Evolutionary conservation across 352 stramenopile species (phyloP), one percentile per base, ranked within the genome.

Genomic region (Globisporangium abappressorium): DNA sequence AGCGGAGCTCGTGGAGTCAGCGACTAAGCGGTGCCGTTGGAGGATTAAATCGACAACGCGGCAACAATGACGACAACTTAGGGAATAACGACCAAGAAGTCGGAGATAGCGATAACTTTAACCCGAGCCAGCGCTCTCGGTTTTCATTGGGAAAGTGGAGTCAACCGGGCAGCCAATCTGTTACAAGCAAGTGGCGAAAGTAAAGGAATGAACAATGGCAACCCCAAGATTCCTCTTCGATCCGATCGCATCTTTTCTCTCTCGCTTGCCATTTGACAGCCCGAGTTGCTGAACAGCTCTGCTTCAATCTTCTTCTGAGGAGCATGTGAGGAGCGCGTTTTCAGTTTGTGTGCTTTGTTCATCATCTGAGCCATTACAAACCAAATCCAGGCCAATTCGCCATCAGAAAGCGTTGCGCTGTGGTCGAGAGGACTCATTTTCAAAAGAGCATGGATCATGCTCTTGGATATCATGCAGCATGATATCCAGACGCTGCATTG

Each of bases 1-100:
- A 62, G 64, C 64, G n/a, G 30, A 55, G 7, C 22, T 62, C 66
- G 20, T 71, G 66, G 66, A 71, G 58, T 7, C 58, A 71, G 66
- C 66, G 59, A 24, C 47, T 70, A 2, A 64, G 64, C 12, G 15
- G 64, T 20, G 24, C 41, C 28, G 30, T 38, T 2, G 30, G 12
- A 22, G 53, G 51, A 20, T 8, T 57, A 22, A 57, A 46, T 9
- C 33, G 22, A 30, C 63, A 64, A 20, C 60, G 38, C 30, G 34
- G 24, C 53, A 49, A 60, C n/a, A 24, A 60, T 4, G 30, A 66
- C 5, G 62, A 53, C 33, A 46, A 57, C 22, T 34, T 26, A 2
- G 62, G 49, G 26, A 6, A 36, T 57, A 54, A 46, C n/a, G 30
- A 66, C 12, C 28, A 51, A n/a, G 41, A 49, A 51, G 38, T 36